A percentile compares a stretch with the other conserved stretches of the same genome.
phyloP scores from a whole-genome alignment of 192 early-diverging fungal genomes.

The Backusella australiensis region DNA sequence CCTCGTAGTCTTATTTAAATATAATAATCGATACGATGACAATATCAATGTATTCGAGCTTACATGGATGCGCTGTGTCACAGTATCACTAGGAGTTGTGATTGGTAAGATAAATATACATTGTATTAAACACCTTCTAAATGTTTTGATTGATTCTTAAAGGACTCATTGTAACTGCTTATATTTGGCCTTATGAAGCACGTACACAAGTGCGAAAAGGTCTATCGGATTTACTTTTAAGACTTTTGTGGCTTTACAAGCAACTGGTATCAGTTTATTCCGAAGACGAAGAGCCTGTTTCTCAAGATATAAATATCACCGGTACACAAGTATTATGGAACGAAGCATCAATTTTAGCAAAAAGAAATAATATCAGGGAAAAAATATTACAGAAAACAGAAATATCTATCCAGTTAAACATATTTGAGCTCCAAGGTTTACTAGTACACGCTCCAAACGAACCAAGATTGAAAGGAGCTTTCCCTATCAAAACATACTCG shows the following conservation, averaged over 20 bases:
- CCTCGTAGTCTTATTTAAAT: slow-evolving; percentile 71
- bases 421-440: slow-evolving; percentile 58
- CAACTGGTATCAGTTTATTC: slow-evolving; percentile 55
- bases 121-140: not conserved
- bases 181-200: slow-evolving; percentile 82
- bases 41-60: slow-evolving; percentile 43
- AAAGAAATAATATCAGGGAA: not conserved
- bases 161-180: slow-evolving; percentile 48
- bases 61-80: slow-evolving; percentile 56
- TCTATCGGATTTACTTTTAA: slow-evolving; percentile 65
- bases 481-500: slow-evolving; percentile 60
- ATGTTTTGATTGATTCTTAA: not conserved
- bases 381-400: slow-evolving; percentile 57
- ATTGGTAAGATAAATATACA: slow-evolving; percentile 39
- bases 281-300: not conserved
- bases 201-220: slow-evolving; percentile 72
- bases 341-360: not conserved
- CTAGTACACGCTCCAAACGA: slow-evolving; percentile 71
- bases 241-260: slow-evolving; percentile 67
- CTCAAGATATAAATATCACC: slow-evolving; percentile 33
- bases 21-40: slow-evolving; percentile 61
- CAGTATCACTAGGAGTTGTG: slow-evolving; percentile 68
- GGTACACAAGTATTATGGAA: not conserved
- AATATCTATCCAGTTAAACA: slow-evolving; percentile 56
- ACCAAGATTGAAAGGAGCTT: slow-evolving; percentile 77